These are phyloP conservation scores for Calonectria montana DNA, from an alignment of 2,329 filamentous ascomycete genomes.

Conservation along the genomic window DNA sequence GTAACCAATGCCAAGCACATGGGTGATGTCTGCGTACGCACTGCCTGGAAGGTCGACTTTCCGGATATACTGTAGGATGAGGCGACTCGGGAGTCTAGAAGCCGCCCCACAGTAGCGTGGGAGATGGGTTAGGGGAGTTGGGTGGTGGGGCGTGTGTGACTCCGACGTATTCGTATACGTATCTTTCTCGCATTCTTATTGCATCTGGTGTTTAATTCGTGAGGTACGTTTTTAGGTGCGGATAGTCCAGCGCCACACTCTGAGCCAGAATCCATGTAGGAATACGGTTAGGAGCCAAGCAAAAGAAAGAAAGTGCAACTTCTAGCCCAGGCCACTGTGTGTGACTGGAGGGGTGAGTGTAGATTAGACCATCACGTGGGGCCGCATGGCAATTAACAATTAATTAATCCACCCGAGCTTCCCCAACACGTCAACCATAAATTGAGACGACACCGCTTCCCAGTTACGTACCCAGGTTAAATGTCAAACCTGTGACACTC, in stretches of 20 bases:
- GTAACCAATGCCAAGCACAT: neutral
- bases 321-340: neutral
- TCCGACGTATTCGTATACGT: slow-evolving; percentile 23
- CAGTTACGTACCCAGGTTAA: neutral
- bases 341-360: neutral
- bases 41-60: neutral
- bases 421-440: neutral
- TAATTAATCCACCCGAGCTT: neutral
- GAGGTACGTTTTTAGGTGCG: neutral
- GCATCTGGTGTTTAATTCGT: neutral
- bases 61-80: neutral
- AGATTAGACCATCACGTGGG: slow-evolving; percentile 14
- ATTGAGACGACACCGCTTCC: slow-evolving; percentile 11
- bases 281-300: neutral
- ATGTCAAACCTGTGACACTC: neutral
- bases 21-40: neutral
- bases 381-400: slow-evolving; percentile 6
- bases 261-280: neutral
- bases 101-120: neutral
- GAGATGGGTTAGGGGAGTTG: slow-evolving; percentile 12
- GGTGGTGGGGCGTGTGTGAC: neutral
- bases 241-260: neutral
- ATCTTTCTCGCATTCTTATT: slow-evolving; percentile 25
- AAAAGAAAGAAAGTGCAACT: neutral
- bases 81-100: neutral